Evolutionary conservation across 352 stramenopile species (phyloP), one percentile per base, ranked within the genome.

Genomic region (Blastocystis sp.): DNA sequence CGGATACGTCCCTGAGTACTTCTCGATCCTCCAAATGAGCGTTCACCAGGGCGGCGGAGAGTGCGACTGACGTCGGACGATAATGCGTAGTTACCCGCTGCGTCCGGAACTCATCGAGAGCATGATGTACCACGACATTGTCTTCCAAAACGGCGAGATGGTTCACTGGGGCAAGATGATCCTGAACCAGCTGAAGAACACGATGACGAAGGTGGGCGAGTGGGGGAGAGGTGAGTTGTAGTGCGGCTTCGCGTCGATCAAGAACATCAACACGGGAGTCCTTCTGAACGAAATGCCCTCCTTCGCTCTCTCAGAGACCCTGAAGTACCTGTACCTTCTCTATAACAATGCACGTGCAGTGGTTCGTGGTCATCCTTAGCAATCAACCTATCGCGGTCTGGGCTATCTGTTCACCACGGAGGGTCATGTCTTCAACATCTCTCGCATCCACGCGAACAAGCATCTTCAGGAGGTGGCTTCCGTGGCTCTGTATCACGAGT

Each of bases 281-380:
- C 93, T 98, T 10, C 93, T 97, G 39, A 95, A 99, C 88, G 95
- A 97, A 90, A 99, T 99, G 97, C 96, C 98, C 88, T 98, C 95
- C 77, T 99, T 98, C 85, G 98, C 99, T 90, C 92, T 99, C 1
- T 97, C 94, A 1, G 97, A 99, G 93, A 99, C 97, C 2, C 93
- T 97, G 41, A 99, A 99, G 92, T 99, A 99, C 91, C 90, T 99
- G 21, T 99, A 98, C 92, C 90, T 99, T 39, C 95, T 98, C 33
- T 99, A 99, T 92, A 97, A 98, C 71, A 95, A 98, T 31, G 79
- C 61, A 12, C 24, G 19, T n/a, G 9, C 95, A 74, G 94, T 95
- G 90, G 94, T 92, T 69, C 19, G 26, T 35, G 67, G 19, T 37
- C 21, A 31, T 59, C 3, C 16, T 9, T 26, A 85, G 61, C 95